A percentile compares a stretch with the other conserved stretches of the same genome.
phyloP scores from a whole-genome alignment of 1,139 yeast species.

The Blastobotrys niveus region DNA sequence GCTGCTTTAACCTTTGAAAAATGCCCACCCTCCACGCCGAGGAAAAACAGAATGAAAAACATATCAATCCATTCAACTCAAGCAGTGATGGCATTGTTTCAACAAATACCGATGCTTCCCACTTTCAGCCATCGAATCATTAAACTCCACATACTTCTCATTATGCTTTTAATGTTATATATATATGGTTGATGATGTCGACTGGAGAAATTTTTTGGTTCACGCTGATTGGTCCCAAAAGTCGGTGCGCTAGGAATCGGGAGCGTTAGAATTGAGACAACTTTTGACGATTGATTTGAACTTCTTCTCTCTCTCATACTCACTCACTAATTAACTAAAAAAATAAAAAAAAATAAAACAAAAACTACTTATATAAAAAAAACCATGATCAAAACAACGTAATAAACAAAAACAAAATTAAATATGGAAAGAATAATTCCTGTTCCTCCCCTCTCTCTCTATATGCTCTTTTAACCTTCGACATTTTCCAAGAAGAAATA shows the following conservation, averaged over 20 bases:
- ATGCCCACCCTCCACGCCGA: too few relatives aligned
- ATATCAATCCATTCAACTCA: too few relatives aligned
- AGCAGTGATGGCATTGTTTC: too few relatives aligned
- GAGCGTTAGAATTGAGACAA: too few relatives aligned
- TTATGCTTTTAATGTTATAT: background rate
- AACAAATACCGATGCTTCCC: background rate
- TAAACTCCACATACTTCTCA: slow-evolving; percentile 9
- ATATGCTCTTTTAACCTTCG: slow-evolving; percentile 8
- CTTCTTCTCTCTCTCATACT: too few relatives aligned
- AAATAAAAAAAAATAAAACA: background rate
- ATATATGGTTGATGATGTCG: background rate
- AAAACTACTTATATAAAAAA: background rate
- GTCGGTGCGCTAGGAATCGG: background rate
- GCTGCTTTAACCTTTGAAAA: too few relatives aligned
- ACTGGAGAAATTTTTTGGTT: background rate
- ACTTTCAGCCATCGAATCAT: background rate
- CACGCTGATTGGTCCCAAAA: slow-evolving; percentile 8
- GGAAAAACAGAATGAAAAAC: too few relatives aligned
- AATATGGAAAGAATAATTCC: background rate
- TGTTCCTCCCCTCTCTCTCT: too few relatives aligned
- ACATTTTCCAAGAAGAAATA: slow-evolving; percentile 81
- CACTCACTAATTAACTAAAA: background rate
- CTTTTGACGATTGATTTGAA: too few relatives aligned
- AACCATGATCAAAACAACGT: background rate
- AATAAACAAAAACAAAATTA: background rate